These are phyloP conservation scores for Loxodes magnus DNA, from an alignment of 73 alveolate species.

Conservation along the genomic window DNA sequence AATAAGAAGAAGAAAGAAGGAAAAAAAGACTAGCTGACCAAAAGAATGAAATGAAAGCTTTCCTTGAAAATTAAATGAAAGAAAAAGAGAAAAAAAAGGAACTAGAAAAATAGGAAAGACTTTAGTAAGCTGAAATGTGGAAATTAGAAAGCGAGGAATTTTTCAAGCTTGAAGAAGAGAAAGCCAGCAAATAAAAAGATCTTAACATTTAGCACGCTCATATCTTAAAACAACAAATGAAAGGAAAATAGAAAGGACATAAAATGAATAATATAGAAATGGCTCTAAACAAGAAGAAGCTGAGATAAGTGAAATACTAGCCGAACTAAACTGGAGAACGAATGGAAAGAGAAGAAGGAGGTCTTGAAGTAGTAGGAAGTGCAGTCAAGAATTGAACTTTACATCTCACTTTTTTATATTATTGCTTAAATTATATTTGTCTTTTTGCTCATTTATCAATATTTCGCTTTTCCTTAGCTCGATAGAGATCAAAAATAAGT, in stretches of 20 bases:
- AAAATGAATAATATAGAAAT: constrained; percentile 7
- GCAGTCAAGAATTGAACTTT: too few species aligned
- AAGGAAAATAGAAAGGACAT: constrained; percentile 2
- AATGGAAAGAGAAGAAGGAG: too few species aligned
- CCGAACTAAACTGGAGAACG: too few species aligned
- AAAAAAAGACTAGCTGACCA: constrained; percentile 2
- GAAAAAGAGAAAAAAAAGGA: neutral
- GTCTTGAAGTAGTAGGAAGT: too few species aligned
- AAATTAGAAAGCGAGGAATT: constrained; percentile 5
- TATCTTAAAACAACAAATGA: neutral
- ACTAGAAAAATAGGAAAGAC: constrained; percentile 3
- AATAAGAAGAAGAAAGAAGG: constrained; percentile 7
- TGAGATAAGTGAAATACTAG: constrained; percentile 2
- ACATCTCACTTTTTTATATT: too few species aligned
- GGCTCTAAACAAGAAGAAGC: constrained; percentile 8
- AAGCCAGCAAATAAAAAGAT: neutral
- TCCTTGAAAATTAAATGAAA: constrained; percentile 5
- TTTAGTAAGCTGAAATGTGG: constrained; percentile 7
- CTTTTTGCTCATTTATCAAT: too few species aligned
- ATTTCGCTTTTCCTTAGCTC: too few species aligned
- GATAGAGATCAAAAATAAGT: too few species aligned
- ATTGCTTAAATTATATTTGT: too few species aligned
- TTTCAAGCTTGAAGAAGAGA: neutral
- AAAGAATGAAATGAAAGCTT: constrained; percentile 6
- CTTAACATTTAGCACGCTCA: neutral